Evolutionary conservation across 495 filamentous ascomycete genomes (phyloP), one percentile per base, ranked within the genome.

Genomic region (Penicillium coffeae): DNA sequence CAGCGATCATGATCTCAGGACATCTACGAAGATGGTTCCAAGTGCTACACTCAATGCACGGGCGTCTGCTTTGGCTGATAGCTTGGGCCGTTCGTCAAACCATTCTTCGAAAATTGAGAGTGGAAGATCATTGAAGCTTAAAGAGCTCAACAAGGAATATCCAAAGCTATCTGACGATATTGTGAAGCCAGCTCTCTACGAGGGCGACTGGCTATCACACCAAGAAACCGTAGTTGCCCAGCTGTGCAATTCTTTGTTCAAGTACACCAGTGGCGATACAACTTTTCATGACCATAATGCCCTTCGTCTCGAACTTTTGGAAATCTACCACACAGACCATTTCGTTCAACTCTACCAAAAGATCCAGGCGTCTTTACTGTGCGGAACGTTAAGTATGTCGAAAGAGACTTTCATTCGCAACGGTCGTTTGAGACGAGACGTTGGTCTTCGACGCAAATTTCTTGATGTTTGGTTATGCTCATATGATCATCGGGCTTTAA

Each of bases 171-270:
- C 60, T 0, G 79, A 86, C 47, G 69, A 82, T 48, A 71, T 86
- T 20, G 53, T 66, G 0, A 72, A 75, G 22, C 67, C 81, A 16
- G 72, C 78, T 45, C 68, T 86, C 56, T 86, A 85, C 54, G 81
- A 86, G 52, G 82, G 85, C 16, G 64, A 78, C 39, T 86, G 83
- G 83, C 78, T 86, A 25, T 68, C 65, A 12, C 73, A 85, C 47
- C 81, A 86, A 51, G 83, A 87, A 51, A 68, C 76, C 21, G 75
- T 78, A 10, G 74, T 87, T 21, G 77, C 79, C 3, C 81, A 85
- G 51, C 59, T 85, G 12, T 58, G 80, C 42, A 87, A 87, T 62
- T 62, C 65, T 1, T 56, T 86, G 19, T 77, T 85, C 40, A 62
- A 75, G 3, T 50, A 60, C 16, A 47, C 68, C 0, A 50, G 60